Conservation (phyloP, 352 stramenopile genomes). For the Phytophthora rubi region DNA sequence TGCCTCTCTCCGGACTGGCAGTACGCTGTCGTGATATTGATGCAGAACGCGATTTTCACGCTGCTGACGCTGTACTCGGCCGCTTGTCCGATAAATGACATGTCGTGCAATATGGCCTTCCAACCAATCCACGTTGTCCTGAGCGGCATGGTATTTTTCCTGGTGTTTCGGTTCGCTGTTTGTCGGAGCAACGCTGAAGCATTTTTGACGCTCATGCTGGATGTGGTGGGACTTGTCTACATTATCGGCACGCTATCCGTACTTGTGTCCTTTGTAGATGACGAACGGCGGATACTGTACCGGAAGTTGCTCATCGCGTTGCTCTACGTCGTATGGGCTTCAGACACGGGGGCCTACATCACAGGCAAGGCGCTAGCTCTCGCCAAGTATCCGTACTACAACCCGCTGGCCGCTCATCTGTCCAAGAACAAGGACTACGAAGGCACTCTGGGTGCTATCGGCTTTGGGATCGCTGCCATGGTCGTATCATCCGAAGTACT, state of each 20-base stretch:
- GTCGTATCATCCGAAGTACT: conserved; percentile 72
- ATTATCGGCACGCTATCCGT: conserved; percentile 64
- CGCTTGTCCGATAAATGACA: conserved; percentile 61
- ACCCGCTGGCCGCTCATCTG: conserved; percentile 85
- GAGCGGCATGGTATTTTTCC: conserved; percentile 40
- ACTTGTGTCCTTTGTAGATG: conserved; percentile 69
- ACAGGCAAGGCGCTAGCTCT: conserved; percentile 87
- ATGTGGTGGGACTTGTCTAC: conserved; percentile 65
- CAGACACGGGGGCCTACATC: conserved; percentile 95
- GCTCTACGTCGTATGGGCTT: conserved; percentile 77
- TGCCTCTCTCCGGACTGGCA: conserved; percentile 60
- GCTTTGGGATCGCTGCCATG: conserved; percentile 87
- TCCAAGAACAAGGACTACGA: conserved; percentile 98
- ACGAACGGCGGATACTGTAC: conserved; percentile 57
- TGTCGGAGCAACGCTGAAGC: conserved; percentile 33
- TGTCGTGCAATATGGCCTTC: conserved; percentile 47
- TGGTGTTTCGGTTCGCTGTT: conserved; percentile 56
- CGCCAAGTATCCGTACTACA: conserved; percentile 85
- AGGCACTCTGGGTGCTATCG: conserved; percentile 88
- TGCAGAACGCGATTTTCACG: conserved; percentile 60
- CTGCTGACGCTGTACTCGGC: conserved; percentile 66
- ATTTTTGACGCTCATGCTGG: conserved; percentile 56
- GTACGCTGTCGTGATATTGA: conserved; percentile 50
- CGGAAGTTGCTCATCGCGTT: conserved; percentile 71
- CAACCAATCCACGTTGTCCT: conserved; percentile 44